Conservation (phyloP, 805 yeast species). For the Yarrowia sp. region DNA sequence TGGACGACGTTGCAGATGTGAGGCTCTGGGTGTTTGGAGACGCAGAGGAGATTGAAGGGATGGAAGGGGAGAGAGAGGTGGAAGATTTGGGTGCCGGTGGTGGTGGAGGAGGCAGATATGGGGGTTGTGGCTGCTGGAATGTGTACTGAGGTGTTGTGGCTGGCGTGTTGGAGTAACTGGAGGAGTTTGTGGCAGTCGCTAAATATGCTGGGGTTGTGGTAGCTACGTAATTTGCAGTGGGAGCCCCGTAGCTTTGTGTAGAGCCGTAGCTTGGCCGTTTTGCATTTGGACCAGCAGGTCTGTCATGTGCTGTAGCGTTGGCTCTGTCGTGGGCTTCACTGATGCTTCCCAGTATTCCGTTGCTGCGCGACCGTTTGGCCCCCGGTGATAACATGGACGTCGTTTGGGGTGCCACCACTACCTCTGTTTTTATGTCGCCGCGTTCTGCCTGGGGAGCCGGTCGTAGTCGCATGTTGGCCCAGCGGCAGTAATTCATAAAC, state of each 20-base stretch:
- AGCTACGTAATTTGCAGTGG: not conserved
- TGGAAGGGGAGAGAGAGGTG: not conserved
- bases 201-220: not conserved
- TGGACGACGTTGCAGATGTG: not conserved
- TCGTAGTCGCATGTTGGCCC: slow-evolving; percentile 24
- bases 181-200: not conserved
- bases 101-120: not conserved
- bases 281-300: not conserved
- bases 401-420: not conserved
- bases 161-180: not conserved
- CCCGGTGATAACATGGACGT: not conserved
- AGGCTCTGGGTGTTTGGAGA: not conserved
- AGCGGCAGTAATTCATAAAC: slow-evolving; percentile 25
- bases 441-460: slow-evolving; percentile 23
- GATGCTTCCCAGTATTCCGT: not conserved
- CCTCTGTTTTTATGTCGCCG: slow-evolving; percentile 7
- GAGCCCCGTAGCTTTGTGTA: not conserved
- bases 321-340: slow-evolving; percentile 9
- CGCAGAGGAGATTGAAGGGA: not conserved
- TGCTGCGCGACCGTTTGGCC: not conserved
- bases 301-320: not conserved
- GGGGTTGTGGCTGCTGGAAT: slow-evolving; percentile 1
- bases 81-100: not conserved
- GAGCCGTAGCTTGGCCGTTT: slow-evolving; percentile 10
- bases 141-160: not conserved